Percentiles rank a stretch among this genome's conserved stretches.
Conservation (phyloP, 306 rosid genomes). For the Prinsepia uniflora region DNA sequence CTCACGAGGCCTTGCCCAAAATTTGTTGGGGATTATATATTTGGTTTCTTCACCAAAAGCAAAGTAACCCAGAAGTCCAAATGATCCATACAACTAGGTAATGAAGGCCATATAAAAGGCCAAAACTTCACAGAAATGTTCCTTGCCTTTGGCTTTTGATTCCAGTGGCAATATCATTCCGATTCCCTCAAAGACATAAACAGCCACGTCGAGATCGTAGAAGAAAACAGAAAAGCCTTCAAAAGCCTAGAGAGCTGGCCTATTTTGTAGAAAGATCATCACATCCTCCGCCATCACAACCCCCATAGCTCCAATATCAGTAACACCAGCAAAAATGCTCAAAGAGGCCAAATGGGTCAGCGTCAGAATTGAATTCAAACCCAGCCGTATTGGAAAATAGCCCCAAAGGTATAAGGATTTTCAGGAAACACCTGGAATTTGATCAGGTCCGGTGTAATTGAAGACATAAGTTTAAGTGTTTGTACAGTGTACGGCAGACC, state of each 20-base stretch:
- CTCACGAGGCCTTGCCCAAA: constrained; percentile 54
- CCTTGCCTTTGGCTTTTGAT: constrained; percentile 51
- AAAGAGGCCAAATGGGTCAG: constrained; percentile 70
- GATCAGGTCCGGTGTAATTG: neutral
- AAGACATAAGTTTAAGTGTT: constrained; percentile 40
- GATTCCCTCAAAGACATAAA: constrained; percentile 70
- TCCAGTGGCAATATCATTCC: constrained; percentile 70
- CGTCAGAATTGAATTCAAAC: constrained; percentile 55
- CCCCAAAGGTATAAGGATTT: constrained; percentile 52
- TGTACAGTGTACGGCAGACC: constrained; percentile 66
- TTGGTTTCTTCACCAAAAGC: constrained; percentile 73
- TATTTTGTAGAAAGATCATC: constrained; percentile 31
- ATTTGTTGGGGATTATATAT: constrained; percentile 64
- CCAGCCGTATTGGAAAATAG: constrained; percentile 67
- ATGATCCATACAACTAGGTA: constrained; percentile 50
- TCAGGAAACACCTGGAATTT: constrained; percentile 38
- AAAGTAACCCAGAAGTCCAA: constrained; percentile 64
- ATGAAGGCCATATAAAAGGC: constrained; percentile 50
- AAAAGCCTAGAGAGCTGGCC: constrained; percentile 44
- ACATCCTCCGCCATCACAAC: constrained; percentile 62
- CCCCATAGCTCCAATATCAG: constrained; percentile 58
- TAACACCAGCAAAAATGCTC: constrained; percentile 66
- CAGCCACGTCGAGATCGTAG: constrained; percentile 73
- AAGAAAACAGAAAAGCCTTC: constrained; percentile 55
- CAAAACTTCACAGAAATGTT: constrained; percentile 51